Percentiles rank a stretch among this genome's conserved stretches.
These are phyloP conservation scores for Backusella morwellensis DNA, from an alignment of 192 early-diverging fungal species.

Conservation along the genomic window DNA sequence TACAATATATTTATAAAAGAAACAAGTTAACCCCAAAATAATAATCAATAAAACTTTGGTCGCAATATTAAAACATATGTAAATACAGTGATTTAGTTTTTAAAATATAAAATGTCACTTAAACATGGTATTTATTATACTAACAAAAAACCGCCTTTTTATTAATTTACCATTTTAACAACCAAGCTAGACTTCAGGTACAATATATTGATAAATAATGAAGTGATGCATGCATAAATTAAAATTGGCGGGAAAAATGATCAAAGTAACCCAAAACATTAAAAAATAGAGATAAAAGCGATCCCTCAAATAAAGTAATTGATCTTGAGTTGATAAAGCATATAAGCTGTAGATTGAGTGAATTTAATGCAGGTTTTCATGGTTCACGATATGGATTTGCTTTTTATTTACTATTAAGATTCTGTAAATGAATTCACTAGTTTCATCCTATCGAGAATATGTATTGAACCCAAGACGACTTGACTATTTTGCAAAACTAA, in stretches of 20 bases:
- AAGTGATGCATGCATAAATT: neutral
- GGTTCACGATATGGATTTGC: neutral
- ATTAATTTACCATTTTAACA: neutral
- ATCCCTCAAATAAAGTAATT: neutral
- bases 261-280: neutral
- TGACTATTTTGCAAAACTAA: neutral
- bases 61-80: too few species aligned
- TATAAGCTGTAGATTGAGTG: too few species aligned
- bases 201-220: neutral
- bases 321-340: neutral
- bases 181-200: neutral
- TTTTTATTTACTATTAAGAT: neutral
- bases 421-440: neutral
- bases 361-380: neutral
- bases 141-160: neutral
- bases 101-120: too few species aligned
- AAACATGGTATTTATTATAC: too few species aligned
- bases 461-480: neutral
- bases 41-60: too few species aligned
- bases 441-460: neutral
- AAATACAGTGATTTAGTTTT: too few species aligned
- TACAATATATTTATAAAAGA: too few species aligned
- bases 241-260: neutral
- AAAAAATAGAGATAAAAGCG: neutral
- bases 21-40: too few species aligned